Conservation (phyloP, 306 rosid genomes). For the Quercus parvula region DNA sequence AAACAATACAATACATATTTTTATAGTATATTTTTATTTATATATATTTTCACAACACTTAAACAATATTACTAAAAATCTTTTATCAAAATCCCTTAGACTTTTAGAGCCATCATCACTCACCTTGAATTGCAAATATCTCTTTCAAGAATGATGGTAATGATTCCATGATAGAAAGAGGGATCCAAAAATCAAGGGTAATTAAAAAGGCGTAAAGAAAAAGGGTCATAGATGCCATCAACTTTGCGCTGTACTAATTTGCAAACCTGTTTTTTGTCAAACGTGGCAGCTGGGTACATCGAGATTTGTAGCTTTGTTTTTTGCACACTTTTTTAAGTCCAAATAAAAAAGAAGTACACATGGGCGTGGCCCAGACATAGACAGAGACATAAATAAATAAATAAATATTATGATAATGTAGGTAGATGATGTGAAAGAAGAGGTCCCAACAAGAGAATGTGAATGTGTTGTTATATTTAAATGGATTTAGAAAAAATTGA, state of each 20-base stretch:
- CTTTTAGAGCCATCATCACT: no score
- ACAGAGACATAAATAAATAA: background rate
- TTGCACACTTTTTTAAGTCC: background rate
- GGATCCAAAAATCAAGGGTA: background rate
- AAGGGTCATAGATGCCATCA: no score
- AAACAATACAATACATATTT: no score
- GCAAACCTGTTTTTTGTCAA: background rate
- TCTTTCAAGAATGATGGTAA: background rate
- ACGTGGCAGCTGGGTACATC: background rate
- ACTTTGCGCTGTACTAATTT: no score
- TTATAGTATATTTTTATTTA: rapidly evolving
- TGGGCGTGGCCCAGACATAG: background rate
- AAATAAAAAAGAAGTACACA: background rate
- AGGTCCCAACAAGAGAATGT: slow-evolving; percentile 10
- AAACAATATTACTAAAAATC: rapidly evolving
- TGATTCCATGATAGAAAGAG: background rate
- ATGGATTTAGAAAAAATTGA: background rate
- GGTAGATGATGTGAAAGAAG: background rate
- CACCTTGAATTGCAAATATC: background rate
- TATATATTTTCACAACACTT: rapidly evolving
- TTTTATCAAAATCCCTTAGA: no score
- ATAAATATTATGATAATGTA: no score
- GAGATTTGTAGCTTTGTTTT: background rate
- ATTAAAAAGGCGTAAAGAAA: background rate
- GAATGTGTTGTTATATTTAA: background rate